Evolutionary conservation across 192 early-diverging fungal species (phyloP).

Genomic region (Coemansia sp.): DNA sequence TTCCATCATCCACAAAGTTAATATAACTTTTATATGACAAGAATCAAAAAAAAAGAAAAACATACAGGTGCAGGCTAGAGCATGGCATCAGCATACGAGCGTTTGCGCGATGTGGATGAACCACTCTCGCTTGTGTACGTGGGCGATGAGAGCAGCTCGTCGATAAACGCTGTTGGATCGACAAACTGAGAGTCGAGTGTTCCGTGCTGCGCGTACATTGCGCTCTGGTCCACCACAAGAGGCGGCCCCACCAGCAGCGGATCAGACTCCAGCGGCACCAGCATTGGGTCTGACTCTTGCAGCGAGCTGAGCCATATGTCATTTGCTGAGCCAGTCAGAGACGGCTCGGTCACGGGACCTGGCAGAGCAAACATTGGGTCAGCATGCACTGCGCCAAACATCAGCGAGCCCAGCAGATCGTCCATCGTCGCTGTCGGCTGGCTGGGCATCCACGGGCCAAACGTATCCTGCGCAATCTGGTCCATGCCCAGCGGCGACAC

Average conservation of each 20-base stretch:
- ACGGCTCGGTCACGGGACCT: not conserved
- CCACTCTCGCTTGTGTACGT: not conserved
- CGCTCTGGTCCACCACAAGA: constrained; percentile 34
- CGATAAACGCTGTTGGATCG: constrained; percentile 47
- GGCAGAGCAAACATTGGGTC: constrained; percentile 51
- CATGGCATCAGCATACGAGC: constrained; percentile 44
- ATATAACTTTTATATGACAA: too few species aligned
- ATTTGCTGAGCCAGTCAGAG: constrained; percentile 11
- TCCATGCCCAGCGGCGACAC: constrained; percentile 34
- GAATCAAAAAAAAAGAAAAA: not conserved
- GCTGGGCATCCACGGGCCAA: constrained; percentile 18
- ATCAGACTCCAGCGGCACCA: constrained; percentile 26
- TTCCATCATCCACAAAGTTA: too few species aligned
- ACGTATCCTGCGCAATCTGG: constrained; percentile 49
- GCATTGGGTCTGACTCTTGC: constrained; percentile 18
- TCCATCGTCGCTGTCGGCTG: constrained; percentile 14
- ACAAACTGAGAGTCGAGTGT: constrained; percentile 33
- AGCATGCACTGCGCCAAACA: constrained; percentile 33
- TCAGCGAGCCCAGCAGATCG: constrained; percentile 22
- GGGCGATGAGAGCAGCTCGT: constrained; percentile 44
- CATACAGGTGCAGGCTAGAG: constrained; percentile 11
- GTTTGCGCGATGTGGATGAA: constrained; percentile 31
- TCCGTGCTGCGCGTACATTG: constrained; percentile 19
- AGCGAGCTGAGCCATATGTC: not conserved
- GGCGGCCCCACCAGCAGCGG: constrained; percentile 38